phyloP scores from a whole-genome alignment of 2,329 filamentous ascomycete species.

The Metarhizium anisopliae region DNA sequence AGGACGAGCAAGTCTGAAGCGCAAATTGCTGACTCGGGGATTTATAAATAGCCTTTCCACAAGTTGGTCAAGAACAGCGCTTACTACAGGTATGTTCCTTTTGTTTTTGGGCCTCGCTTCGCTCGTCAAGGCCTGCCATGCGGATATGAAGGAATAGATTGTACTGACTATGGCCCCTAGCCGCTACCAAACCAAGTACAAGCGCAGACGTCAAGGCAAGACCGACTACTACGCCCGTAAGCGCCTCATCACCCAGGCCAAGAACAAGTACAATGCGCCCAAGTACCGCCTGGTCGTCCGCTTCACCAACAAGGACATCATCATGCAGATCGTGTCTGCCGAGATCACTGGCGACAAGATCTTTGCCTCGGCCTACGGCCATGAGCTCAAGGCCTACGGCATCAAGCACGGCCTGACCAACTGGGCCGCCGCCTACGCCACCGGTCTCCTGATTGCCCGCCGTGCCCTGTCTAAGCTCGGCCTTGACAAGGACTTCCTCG shows the following conservation, averaged over 20 bases:
- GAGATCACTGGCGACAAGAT: constrained; percentile 98
- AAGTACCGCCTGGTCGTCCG: constrained; percentile 99
- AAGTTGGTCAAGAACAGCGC: constrained; percentile 96
- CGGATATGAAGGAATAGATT: too few species aligned
- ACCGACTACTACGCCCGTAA: constrained; percentile 99
- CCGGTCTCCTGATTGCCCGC: constrained; percentile 92
- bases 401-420: constrained; percentile 99
- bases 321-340: constrained; percentile 92
- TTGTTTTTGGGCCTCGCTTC: neutral
- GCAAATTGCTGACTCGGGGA: constrained; percentile 98
- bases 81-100: constrained; percentile 81
- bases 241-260: constrained; percentile 98
- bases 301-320: constrained; percentile 99
- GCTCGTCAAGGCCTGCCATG: neutral
- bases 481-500: constrained; percentile 83
- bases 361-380: constrained; percentile 82
- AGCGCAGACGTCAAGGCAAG: constrained; percentile 91
- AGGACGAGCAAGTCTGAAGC: constrained; percentile 67
- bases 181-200: constrained; percentile 99
- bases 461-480: constrained; percentile 96
- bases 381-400: constrained; percentile 97
- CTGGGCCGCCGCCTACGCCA: constrained; percentile 97
- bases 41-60: constrained; percentile 62
- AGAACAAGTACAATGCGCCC: constrained; percentile 99
- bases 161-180: constrained; percentile 34